Base-by-base conservation (phyloP, 208 protist genomes). In the Leishmania tarentolae region DNA sequence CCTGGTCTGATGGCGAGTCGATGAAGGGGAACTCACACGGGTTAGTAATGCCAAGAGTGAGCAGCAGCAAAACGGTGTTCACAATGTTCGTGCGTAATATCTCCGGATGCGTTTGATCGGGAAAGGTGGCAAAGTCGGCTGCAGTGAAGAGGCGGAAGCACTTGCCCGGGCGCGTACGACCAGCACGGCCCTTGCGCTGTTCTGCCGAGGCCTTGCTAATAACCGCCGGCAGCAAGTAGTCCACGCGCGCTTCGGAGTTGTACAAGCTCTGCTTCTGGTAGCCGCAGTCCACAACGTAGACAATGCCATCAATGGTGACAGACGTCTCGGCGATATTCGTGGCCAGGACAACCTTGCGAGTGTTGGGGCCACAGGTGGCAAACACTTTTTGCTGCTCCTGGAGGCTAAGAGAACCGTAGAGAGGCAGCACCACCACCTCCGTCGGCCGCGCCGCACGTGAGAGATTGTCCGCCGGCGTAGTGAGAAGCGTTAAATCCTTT, bases 301-400 rank as follows among this genome's bases (percentile, higher is more conserved):
- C 99, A 72, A 99, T 98, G 72, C 99, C 99, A 78, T 99, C 99
- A 81, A 99, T 99, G 5, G 99, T 99, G 31, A 99, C 87, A 3
- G 99, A 99, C 7, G 99, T 99, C 87, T 99, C 99, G 9, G 99
- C 99, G 72, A 99, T 99, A 91, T 99, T 99, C 9, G 99, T 99
- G 1, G 99, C 88, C 47, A 99, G 91, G 0, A 99, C 94, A 31
- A 99, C 94, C 86, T 99, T 99, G 63, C 98, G 86, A 40, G 78
- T 84, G 81, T 91, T 63, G n/a, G 82, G 13, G 6, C 80, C 82
- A 71, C 76, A 77, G 42, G 77, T 11, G 13, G 77, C 28, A 82
- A 98, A 98, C 19, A 98, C 92, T 52, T 88, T 86, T 69, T 95
- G 82, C 86, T 98, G 96, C 17, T 96, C 94, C 9, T 80, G 75